Base-by-base conservation (phyloP, 306 rosid genomes). In the Quercus wislizeni region DNA sequence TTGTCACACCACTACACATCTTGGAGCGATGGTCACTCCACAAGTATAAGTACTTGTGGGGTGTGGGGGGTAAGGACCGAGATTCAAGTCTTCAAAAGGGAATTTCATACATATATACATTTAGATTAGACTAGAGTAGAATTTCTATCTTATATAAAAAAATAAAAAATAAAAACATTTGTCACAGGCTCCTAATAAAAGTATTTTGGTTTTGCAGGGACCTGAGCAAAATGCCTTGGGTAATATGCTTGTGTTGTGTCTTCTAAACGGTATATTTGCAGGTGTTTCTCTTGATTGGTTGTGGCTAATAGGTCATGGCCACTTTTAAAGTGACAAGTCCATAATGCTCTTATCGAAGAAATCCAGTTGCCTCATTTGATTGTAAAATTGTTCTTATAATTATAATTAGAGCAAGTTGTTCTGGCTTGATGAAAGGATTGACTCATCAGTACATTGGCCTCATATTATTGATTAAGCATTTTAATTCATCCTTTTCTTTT, bases 201-300 rank as follows among this genome's bases (percentile, higher is more conserved):
- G 38, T 27, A 1, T 51, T 61, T 23, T 33, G 49, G 0, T 67
- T 63, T 76, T 83, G 77, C 86, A 92, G 98, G 92, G 97, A 71
- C 98, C 98, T 14, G 98, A 94, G 73, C 97, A 94, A 73, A 94
- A 94, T 86, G 98, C 97, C 3, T 79, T 94, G 88, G 97, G 98
- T 0, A 94, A 94, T 76, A 58, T 92, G 80, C 97, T 94, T 57
- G 93, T 88, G 61, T 55, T 92, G 75, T 87, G 74, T 79, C 88
- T 92, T 33, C 52, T 89, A 65, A 61, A 82, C 0, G 98, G 97
- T 74, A 80, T 94, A 67, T 88, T 76, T 81, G 70, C 92, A 1
- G 98, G 98, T 4, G 94, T 87, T 77, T 11, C 77, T 63, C 94
- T 94, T 56, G 97, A 87, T 43, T 94, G 97, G 97, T 49, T 92